Evolutionary conservation across 495 filamentous ascomycete species (phyloP).

Genomic region (Xylaria nigripes): DNA sequence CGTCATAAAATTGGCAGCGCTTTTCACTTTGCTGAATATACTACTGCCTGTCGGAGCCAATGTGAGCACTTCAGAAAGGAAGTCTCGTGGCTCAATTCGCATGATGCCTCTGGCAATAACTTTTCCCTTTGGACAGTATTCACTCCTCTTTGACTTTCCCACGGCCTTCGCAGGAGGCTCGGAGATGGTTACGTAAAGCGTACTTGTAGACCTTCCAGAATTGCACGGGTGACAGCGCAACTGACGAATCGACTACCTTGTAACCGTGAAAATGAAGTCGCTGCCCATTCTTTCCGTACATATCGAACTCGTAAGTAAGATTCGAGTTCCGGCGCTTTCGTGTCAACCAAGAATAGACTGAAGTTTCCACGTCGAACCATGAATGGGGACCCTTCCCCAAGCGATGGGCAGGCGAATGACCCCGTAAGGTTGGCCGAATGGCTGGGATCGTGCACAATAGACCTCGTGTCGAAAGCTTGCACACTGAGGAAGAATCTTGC

Average conservation of each 20-base stretch:
- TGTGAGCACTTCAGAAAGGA: constrained; percentile 49
- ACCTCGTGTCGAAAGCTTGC: constrained; percentile 42
- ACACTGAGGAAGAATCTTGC: constrained; percentile 56
- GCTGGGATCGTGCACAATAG: constrained; percentile 36
- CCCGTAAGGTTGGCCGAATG: constrained; percentile 52
- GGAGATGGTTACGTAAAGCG: constrained; percentile 50
- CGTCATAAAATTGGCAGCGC: constrained; percentile 43
- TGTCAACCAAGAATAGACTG: constrained; percentile 49
- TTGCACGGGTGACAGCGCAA: constrained; percentile 43
- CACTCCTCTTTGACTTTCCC: constrained; percentile 25
- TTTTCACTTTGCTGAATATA: constrained; percentile 33
- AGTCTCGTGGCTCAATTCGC: constrained; percentile 47
- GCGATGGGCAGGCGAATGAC: constrained; percentile 51
- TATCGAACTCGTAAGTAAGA: constrained; percentile 53
- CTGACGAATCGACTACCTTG: constrained; percentile 53
- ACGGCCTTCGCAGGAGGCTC: constrained; percentile 18
- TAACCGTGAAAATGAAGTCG: constrained; percentile 51
- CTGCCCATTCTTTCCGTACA: constrained; percentile 44
- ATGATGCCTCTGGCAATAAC: constrained; percentile 53
- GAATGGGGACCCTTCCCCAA: constrained; percentile 48
- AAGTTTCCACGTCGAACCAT: constrained; percentile 52
- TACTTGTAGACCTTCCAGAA: constrained; percentile 58
- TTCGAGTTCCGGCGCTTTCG: constrained; percentile 44
- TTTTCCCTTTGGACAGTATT: constrained; percentile 30
- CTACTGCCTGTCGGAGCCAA: constrained; percentile 43